Evolutionary conservation across 2,329 filamentous ascomycete species (phyloP).

Genomic region (Colletotrichum eleusines): DNA sequence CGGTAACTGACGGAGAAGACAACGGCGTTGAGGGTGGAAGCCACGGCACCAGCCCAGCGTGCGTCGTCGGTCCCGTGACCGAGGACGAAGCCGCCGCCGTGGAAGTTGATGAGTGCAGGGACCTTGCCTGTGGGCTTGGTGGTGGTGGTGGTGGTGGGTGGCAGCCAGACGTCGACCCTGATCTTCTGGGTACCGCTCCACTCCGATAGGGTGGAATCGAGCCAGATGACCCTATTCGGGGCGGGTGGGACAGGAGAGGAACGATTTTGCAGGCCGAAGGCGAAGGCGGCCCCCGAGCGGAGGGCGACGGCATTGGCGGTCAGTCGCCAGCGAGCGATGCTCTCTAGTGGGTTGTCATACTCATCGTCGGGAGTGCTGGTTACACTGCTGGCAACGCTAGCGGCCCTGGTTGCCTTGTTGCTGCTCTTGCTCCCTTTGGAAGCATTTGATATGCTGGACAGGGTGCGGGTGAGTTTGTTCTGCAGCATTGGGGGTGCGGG

Average conservation of each 20-base stretch:
- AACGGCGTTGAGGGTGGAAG: slow-evolving; percentile 65
- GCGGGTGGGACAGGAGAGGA: slow-evolving; percentile 55
- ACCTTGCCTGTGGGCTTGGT: slow-evolving; percentile 30
- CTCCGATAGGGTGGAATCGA: slow-evolving; percentile 57
- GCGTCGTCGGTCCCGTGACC: slow-evolving; percentile 74
- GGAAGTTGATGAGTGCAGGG: slow-evolving; percentile 67
- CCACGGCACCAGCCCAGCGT: slow-evolving; percentile 68
- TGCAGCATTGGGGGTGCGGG: slow-evolving; percentile 32
- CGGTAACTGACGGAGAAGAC: slow-evolving; percentile 76
- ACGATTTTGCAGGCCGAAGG: slow-evolving; percentile 56
- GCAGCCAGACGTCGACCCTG: slow-evolving; percentile 62
- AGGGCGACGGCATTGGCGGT: slow-evolving; percentile 57
- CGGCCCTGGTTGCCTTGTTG: slow-evolving; percentile 21
- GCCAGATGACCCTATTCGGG: slow-evolving; percentile 54
- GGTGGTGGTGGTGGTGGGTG: slow-evolving; percentile 40
- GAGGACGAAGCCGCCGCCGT: slow-evolving; percentile 75
- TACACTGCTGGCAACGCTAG: slow-evolving; percentile 43
- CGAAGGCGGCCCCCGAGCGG: slow-evolving; percentile 58
- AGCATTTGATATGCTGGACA: slow-evolving; percentile 23
- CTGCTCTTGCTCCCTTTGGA: slow-evolving; percentile 26
- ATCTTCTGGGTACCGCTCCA: slow-evolving; percentile 54
- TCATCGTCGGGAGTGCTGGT: slow-evolving; percentile 45
- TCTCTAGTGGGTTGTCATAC: slow-evolving; percentile 59
- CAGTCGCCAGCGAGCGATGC: slow-evolving; percentile 58
- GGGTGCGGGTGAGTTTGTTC: slow-evolving; percentile 21